Evolutionary conservation across 768 basidiomycete species (phyloP).

Genomic region (Suillus spraguei): DNA sequence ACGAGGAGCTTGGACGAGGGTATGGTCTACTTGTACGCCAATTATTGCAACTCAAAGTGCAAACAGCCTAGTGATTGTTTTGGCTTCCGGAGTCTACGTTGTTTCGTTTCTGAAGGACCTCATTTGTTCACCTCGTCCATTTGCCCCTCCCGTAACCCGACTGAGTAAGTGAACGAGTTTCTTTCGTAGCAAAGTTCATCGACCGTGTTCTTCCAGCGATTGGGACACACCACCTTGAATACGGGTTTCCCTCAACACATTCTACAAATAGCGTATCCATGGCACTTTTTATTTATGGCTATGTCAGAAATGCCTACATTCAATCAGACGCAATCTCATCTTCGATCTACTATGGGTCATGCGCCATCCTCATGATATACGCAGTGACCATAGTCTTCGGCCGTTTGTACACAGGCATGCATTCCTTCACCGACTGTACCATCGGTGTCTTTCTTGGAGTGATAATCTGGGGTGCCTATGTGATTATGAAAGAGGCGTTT

Average conservation of each 20-base stretch:
- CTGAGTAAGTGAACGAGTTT: slow-evolving; percentile 57
- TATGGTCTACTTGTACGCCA: slow-evolving; percentile 29
- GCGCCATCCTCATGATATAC: slow-evolving; percentile 55
- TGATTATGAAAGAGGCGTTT: slow-evolving; percentile 38
- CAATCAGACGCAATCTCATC: slow-evolving; percentile 45
- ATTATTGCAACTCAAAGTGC: slow-evolving; percentile 18
- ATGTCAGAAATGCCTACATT: slow-evolving; percentile 53
- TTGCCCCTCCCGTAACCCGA: slow-evolving; percentile 88
- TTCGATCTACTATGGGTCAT: slow-evolving; percentile 43
- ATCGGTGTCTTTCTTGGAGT: slow-evolving; percentile 68
- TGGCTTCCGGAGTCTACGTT: slow-evolving; percentile 82
- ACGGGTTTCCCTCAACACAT: slow-evolving; percentile 96
- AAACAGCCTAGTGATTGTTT: slow-evolving; percentile 65
- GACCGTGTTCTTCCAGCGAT: slow-evolving; percentile 52
- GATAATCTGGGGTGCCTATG: slow-evolving; percentile 57
- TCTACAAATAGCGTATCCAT: slow-evolving; percentile 91
- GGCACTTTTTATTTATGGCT: slow-evolving; percentile 74
- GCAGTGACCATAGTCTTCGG: slow-evolving; percentile 75
- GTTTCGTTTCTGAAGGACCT: slow-evolving; percentile 89
- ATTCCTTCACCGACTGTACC: slow-evolving; percentile 76
- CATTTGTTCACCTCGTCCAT: slow-evolving; percentile 88
- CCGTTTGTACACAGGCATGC: slow-evolving; percentile 87
- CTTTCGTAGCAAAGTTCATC: neutral
- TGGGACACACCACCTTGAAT: slow-evolving; percentile 82
- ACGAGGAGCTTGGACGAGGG: slow-evolving; percentile 71